Conservation (phyloP, 306 rosid species). For the Herpetospermum pedunculosum region DNA sequence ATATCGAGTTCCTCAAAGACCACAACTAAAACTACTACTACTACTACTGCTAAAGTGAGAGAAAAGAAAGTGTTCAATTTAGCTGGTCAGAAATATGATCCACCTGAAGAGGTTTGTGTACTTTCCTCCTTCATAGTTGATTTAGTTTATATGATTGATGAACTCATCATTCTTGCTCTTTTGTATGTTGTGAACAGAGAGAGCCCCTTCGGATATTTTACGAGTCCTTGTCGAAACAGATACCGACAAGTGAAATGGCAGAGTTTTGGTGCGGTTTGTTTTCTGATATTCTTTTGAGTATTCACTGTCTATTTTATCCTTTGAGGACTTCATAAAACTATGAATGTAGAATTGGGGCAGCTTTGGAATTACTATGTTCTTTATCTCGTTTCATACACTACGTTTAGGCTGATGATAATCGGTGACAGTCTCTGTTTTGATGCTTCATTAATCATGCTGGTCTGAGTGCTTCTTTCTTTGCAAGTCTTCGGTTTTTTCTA, state of each 20-base stretch:
- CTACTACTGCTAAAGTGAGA: constrained; percentile 39
- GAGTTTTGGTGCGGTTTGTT: constrained; percentile 56
- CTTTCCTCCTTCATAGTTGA: constrained; percentile 7
- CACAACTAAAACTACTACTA: constrained; percentile 16
- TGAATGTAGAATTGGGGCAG: neutral
- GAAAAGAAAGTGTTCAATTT: constrained; percentile 71
- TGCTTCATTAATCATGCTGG: neutral
- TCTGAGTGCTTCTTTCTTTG: neutral
- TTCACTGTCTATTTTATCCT: neutral
- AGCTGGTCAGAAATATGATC: constrained; percentile 85
- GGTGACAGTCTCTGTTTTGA: neutral
- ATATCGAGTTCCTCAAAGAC: constrained; percentile 31
- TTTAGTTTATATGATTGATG: constrained; percentile 5
- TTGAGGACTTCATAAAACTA: neutral
- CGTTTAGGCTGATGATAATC: neutral
- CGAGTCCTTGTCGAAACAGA: constrained; percentile 79
- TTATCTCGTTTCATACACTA: neutral
- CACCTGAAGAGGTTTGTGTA: constrained; percentile 77
- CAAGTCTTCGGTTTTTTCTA: neutral
- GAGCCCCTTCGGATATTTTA: constrained; percentile 84
- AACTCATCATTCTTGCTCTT: constrained; percentile 5
- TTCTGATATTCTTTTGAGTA: constrained; percentile 7
- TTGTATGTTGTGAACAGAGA: constrained; percentile 48
- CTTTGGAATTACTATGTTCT: neutral
- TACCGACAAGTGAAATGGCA: constrained; percentile 86